Percentiles rank a stretch among this genome's conserved stretches.
These are phyloP conservation scores for Eremothecium coryli DNA, from an alignment of 1,139 yeast species.

Conservation along the genomic window DNA sequence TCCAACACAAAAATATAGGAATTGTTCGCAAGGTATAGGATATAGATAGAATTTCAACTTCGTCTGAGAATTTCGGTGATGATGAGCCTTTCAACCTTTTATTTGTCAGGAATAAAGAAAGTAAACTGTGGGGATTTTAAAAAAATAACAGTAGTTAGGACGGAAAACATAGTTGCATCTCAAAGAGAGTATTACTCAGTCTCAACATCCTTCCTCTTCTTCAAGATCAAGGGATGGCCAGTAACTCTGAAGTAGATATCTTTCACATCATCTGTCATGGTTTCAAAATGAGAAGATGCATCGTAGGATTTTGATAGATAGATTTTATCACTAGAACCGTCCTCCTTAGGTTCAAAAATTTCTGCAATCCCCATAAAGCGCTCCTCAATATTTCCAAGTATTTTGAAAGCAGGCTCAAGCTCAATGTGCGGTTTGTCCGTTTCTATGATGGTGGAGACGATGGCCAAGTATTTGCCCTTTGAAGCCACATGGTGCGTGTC, in stretches of 20 bases:
- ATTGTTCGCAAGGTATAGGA: too few species aligned
- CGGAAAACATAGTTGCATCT: too few species aligned
- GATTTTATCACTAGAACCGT: conserved; percentile 72
- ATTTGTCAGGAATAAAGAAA: too few species aligned
- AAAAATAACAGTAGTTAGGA: too few species aligned
- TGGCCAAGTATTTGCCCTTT: conserved; percentile 84
- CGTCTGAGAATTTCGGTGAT: too few species aligned
- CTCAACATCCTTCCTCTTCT: conserved; percentile 59
- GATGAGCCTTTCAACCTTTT: too few species aligned
- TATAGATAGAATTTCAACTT: too few species aligned
- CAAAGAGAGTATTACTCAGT: conserved; percentile 43
- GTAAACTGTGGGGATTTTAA: too few species aligned
- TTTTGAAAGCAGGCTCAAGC: conserved; percentile 87
- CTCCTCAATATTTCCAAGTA: conserved; percentile 67
- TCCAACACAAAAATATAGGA: too few species aligned
- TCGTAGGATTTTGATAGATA: conserved; percentile 86
- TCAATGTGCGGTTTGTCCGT: conserved; percentile 90
- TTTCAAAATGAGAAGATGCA: conserved; percentile 90
- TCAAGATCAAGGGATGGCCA: conserved; percentile 83
- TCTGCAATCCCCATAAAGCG: conserved; percentile 96
- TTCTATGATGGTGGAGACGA: conserved; percentile 89
- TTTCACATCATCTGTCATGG: conserved; percentile 93
- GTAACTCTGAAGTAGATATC: conserved; percentile 86
- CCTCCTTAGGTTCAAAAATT: conserved; percentile 74
- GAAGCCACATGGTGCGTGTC: conserved; percentile 87